phyloP scores from a whole-genome alignment of 169 alveolate genomes.

The Babesia sp. region DNA sequence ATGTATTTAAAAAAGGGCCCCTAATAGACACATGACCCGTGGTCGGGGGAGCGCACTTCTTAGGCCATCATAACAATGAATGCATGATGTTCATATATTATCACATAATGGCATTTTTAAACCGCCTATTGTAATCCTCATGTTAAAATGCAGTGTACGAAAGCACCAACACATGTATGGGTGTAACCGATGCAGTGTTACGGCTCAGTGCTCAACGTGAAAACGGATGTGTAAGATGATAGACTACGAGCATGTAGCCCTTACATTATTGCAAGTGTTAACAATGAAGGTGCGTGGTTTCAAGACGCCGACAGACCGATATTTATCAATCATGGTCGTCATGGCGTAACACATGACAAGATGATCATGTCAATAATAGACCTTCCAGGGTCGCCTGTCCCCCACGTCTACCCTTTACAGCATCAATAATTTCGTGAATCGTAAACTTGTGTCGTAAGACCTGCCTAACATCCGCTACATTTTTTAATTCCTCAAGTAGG shows the following conservation, averaged over 20 bases:
- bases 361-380: neutral
- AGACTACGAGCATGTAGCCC: too few species aligned
- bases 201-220: too few species aligned
- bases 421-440: constrained; percentile 2
- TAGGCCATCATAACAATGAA: too few species aligned
- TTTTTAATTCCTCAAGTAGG: constrained; percentile 23
- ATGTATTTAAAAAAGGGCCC: neutral
- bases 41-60: neutral
- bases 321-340: neutral
- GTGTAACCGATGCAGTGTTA: too few species aligned
- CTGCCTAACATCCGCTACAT: constrained; percentile 14
- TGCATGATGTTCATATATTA: too few species aligned
- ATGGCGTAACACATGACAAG: neutral
- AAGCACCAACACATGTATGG: too few species aligned
- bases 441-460: constrained; percentile 17
- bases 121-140: too few species aligned
- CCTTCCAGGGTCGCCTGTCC: neutral
- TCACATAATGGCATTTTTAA: too few species aligned
- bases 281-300: neutral
- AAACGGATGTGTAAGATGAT: neutral
- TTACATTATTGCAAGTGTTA: neutral
- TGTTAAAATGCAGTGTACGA: too few species aligned
- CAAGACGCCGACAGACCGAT: neutral
- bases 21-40: neutral
- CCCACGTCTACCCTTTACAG: neutral